Base-by-base conservation (phyloP, 2,329 filamentous ascomycete genomes). In the Colletotrichum truncatum region DNA sequence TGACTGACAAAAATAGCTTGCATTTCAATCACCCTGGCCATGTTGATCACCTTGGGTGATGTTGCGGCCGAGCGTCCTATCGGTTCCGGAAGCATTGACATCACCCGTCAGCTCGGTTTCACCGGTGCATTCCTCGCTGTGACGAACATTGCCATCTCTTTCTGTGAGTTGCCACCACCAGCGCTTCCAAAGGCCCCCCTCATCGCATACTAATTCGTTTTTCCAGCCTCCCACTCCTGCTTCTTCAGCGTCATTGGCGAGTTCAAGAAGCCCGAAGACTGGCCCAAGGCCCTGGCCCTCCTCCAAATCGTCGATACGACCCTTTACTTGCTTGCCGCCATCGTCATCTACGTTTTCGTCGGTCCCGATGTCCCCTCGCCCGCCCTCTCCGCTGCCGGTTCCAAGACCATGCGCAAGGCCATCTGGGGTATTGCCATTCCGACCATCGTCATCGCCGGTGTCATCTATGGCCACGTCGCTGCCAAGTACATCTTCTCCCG, bases 401-500 rank as follows among this genome's bases (percentile, higher is more conserved):
- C 76, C 0, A 74, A 74, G 2, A 71, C 83, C 0, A 77, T 92
- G 48, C 82, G 85, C 21, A 91, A 91, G 72, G 78, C 90, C 10
- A 89, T 90, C 11, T 93, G 88, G 77, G 89, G 88, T 23, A 80
- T 93, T 64, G 90, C 90, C 0, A 81, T 90, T 3, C 90, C 90
- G 2, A 92, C 89, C 2, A 92, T 93, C 63, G 80, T 93, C 49
- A 87, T 93, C 52, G 88, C 90, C 0, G 91, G 90, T 56, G 89
- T 92, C 6, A 90, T 93, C 67, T 89, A 91, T 72, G 89, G 86
- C 11, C 87, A 90, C 64, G 86, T 92, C 2, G 88, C 88, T 2
- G 83, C 82, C 58, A 91, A 91, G 72, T 90, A 90, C 70, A 80
- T 91, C 63, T 93, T 91, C 71, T 78, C 87, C 4, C 85, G 90